Evolutionary conservation across 179 eudicot genomes (phyloP).

Genomic region (Nepenthes alata): DNA sequence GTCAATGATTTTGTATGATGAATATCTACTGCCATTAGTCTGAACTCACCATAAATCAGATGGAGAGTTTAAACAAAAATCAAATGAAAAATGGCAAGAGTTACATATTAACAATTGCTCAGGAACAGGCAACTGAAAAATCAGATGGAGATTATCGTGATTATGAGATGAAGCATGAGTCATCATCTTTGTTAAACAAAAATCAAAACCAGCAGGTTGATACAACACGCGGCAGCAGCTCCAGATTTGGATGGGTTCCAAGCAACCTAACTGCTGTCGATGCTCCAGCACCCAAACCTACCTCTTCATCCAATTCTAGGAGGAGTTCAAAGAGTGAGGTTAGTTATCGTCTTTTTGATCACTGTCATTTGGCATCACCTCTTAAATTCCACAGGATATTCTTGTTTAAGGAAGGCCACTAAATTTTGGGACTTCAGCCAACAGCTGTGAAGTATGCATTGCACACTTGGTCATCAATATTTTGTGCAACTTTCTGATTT

Average conservation of each 20-base stretch:
- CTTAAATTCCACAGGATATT: not conserved
- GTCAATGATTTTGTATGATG: not conserved
- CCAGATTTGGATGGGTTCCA: conserved; percentile 18
- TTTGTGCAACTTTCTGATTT: not conserved
- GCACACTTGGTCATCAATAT: not conserved
- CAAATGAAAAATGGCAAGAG: too few species aligned
- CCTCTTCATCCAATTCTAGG: conserved; percentile 20
- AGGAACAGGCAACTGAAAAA: conserved; percentile 19
- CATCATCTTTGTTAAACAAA: conserved; percentile 12
- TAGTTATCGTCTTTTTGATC: conserved; percentile 5
- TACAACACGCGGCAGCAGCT: conserved; percentile 12
- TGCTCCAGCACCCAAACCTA: conserved; percentile 14
- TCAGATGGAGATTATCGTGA: conserved; percentile 20
- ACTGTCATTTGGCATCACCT: not conserved
- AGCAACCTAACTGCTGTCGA: conserved; percentile 15
- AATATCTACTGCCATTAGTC: not conserved
- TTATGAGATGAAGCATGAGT: conserved; percentile 23
- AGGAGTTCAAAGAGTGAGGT: conserved; percentile 49
- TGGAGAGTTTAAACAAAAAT: too few species aligned
- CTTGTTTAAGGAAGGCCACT: not conserved
- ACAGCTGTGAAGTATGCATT: not conserved
- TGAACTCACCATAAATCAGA: too few species aligned
- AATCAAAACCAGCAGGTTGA: conserved; percentile 22
- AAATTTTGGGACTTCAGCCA: too few species aligned
- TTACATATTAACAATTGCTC: not conserved